Percentiles rank a stretch among this genome's conserved stretches.
phyloP scores from a whole-genome alignment of 331 rosid genomes.

The Prunus yedoensis region DNA sequence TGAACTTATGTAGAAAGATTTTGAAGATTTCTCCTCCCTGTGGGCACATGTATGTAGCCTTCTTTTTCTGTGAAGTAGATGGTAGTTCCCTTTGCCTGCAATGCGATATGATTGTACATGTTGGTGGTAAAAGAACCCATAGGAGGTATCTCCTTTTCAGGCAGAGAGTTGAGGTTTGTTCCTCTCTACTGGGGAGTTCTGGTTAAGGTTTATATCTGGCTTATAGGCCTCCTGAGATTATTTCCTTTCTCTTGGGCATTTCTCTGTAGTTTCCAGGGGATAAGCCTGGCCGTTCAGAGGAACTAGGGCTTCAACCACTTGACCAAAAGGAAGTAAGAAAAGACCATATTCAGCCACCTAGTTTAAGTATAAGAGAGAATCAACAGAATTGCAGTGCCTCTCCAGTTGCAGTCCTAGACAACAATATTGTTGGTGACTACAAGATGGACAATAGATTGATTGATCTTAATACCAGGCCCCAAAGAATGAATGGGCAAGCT shows the following conservation, averaged over 20 bases:
- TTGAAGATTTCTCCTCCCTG: conserved; percentile 14
- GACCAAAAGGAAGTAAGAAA: conserved; percentile 27
- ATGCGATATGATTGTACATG: conserved; percentile 75
- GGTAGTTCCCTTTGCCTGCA: conserved; percentile 81
- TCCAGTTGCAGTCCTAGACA: conserved; percentile 34
- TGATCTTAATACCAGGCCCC: conserved; percentile 61
- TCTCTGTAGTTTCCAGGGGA: conserved; percentile 56
- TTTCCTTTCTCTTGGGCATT: conserved; percentile 3
- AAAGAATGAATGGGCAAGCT: conserved; percentile 44
- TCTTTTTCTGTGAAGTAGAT: conserved; percentile 78
- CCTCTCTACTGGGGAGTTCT: conserved; percentile 11
- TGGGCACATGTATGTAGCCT: conserved; percentile 50
- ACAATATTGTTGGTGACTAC: conserved; percentile 34
- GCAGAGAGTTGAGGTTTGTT: conserved; percentile 70
- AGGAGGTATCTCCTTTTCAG: conserved; percentile 61
- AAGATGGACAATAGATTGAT: conserved; percentile 40
- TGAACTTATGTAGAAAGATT: conserved; percentile 13
- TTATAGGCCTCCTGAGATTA: not conserved
- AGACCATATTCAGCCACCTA: conserved; percentile 32
- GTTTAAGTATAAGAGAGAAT: conserved; percentile 25
- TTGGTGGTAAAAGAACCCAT: conserved; percentile 77
- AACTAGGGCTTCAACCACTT: conserved; percentile 33
- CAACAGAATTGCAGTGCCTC: conserved; percentile 36
- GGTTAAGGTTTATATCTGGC: conserved; percentile 2
- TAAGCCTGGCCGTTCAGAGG: conserved; percentile 37